These are phyloP conservation scores for Byssothecium circinans DNA, from an alignment of 2,329 filamentous ascomycete species.

Conservation along the genomic window DNA sequence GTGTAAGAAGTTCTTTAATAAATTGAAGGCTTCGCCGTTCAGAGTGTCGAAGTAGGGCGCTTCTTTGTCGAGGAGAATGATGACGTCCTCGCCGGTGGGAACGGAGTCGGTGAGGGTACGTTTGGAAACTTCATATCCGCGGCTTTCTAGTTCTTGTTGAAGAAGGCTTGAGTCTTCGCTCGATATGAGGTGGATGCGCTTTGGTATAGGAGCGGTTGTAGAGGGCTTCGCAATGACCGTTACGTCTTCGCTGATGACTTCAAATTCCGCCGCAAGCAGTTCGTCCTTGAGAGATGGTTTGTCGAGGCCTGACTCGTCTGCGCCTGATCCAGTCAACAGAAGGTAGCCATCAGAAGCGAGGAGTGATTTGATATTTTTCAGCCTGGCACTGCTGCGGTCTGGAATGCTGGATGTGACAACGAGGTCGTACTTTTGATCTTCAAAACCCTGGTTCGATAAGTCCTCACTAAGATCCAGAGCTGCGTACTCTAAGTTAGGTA, in stretches of 20 bases:
- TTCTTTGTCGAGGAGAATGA: conserved; percentile 20
- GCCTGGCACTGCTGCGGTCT: neutral
- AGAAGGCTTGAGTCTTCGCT: too few species aligned
- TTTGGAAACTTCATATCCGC: neutral
- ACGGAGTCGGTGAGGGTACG: conserved; percentile 18
- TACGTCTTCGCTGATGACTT: too few species aligned
- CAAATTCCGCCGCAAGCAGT: neutral
- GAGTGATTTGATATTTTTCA: neutral
- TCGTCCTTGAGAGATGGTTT: neutral
- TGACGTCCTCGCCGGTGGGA: conserved; percentile 8
- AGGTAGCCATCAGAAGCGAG: neutral
- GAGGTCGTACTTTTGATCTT: conserved; percentile 15
- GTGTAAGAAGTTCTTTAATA: conserved; percentile 9
- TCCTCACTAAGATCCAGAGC: conserved; percentile 13
- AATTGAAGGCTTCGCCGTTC: conserved; percentile 5
- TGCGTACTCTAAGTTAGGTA: neutral
- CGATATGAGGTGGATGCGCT: too few species aligned
- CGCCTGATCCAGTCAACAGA: neutral
- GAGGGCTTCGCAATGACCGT: too few species aligned
- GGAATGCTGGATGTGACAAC: conserved; percentile 15
- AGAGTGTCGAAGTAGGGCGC: conserved; percentile 31
- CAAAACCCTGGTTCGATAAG: conserved; percentile 14
- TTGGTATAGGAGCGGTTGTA: too few species aligned
- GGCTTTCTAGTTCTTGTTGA: neutral
- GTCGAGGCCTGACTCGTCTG: neutral